Base-by-base conservation (phyloP, 208 protist species). In the Acanthamoeba quina region DNA sequence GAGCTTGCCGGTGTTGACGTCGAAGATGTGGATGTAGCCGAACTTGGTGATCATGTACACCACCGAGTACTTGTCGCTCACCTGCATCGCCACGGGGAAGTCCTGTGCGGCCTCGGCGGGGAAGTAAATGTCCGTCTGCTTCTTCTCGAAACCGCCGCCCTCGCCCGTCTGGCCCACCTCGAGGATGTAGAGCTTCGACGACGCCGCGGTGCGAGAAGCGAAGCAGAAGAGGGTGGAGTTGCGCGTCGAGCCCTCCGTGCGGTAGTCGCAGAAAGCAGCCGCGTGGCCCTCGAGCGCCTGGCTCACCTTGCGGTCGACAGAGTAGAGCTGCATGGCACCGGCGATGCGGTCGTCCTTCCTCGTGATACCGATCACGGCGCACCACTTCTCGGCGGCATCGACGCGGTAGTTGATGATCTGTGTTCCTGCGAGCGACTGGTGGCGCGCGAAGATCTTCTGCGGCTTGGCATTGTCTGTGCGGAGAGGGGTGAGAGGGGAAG, bases 351-450 rank as follows among this genome's bases (percentile, higher is more conserved):
- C 97, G 21, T 97, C 94, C 92, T 94, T 74, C 44, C 64, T 26
- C 52, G 70, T 94, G 88, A 99, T 99, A 83, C 99, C 99, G 31
- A 98, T 98, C 11, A 99, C 96, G n/a, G 99, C 95, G 34, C 98
- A 96, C 99, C 99, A 99, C 97, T 99, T 98, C 96, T 99, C 97
- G 76, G 96, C 91, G 15, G 94, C 94, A 85, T 99, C 98, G 3
- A 97, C 96, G 94, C 98, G 97, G 97, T 99, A 99, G 94, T 99
- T 99, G 41, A 99, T 98, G 88, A 99, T 99, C 94, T 99, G 98
- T 10, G 97, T 96, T 70, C 97, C 94, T 91, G 97, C 96, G 62
- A 99, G 98, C 90, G 98, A 96, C 13, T 95, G 95, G 41, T 98
- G 95, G 66, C 99, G 98, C 76, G 99, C 98, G 96, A 99, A 99